Evolutionary conservation across 108 stramenopile genomes (phyloP), one percentile per base, ranked within the genome.

Genomic region (Nannochloropsis salina): DNA sequence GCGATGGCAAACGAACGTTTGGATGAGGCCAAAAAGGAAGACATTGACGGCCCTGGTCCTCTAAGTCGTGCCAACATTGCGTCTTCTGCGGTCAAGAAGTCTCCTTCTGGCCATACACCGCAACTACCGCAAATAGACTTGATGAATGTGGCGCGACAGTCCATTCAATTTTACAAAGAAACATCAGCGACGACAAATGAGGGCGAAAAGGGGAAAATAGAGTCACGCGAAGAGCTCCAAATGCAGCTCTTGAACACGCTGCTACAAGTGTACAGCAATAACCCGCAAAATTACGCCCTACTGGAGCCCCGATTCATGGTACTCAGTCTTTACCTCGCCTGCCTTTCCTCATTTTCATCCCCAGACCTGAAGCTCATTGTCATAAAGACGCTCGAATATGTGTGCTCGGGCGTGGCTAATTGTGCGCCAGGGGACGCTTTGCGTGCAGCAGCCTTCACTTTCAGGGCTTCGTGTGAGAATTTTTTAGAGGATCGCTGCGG

Each of bases 351-450:
- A 44, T 94, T 95, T 83, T 86, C 86, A 74, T 94, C 94, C 86
- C 90, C 91, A 31, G 94, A 93, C 84, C 93, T 96, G 44, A 96
- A 97, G 90, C 92, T 93, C 9, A 85, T 96, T n/a, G 93, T 94
- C 15, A 88, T 97, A 85, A 96, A 96, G 91, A 96, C 96, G 45
- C 84, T 96, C 43, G 97, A 97, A 86, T 96, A 94, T 85, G 94
- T 96, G 15, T 93, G 95, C 81, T 95, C 95, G 1, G 95, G 94
- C 51, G 88, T 96, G 22, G 89, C 92, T 20, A 93, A 92, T 41
- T 87, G 94, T 42, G 89, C 94, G 79, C 93, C 94, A 40, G 74
- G 91, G 15, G 92, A 93, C 47, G 94, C 95, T 15, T 88, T 97
- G 42, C 91, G 86, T 79, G 93, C 94, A 42, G 90, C 92, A 44